Evolutionary conservation across 805 yeast genomes (phyloP), one percentile per base, ranked within the genome.

Genomic region (Teunomyces funiuensis): DNA sequence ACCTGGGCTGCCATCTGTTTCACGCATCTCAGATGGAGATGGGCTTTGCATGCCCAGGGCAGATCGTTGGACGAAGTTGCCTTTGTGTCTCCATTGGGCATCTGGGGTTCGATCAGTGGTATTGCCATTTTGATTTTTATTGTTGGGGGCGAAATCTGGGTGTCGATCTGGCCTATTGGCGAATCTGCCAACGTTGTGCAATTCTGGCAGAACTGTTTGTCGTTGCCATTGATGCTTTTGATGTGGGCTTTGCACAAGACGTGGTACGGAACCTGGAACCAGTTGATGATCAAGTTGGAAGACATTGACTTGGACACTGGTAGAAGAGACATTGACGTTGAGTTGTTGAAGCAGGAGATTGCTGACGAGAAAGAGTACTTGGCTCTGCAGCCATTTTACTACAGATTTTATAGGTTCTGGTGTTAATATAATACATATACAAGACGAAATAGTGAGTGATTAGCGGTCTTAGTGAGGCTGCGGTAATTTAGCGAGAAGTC

Each of bases 121-220:
- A 43, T 61, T 37, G 33, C 61, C 28, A 52, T 69, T 23, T 60
- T 66, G 49, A 22, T 55, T 3, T 57, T 66, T 27, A 55, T 68
- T 42, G 62, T 69, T 23, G 52, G 57, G 28, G 69, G 70, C 18
- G 66, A 65, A 45, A 53, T 69, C 39, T 69, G 71, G 65, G 59
- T 66, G 5, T 61, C 75, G 2, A 52, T 68, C 39, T 69, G 55
- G 55, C 74, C 74, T 28, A 57, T 61, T 36, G 67, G 61, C 11
- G 22, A 25, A 7, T 41, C 48, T 14, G 61, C 70, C 13, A 50
- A 41, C 43, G 73, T 67, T 8, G 53, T 50, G 23, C 58, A 57
- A 4, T 79, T 79, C 60, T 77, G 80, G 67, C 66, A 77, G 53
- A 61, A 71, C 43, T 79, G 80, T 60, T 56, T 77, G 45, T 55